These are phyloP conservation scores for Solanum gandarillasii DNA, from an alignment of 257 asterid genomes.

Conservation along the genomic window DNA sequence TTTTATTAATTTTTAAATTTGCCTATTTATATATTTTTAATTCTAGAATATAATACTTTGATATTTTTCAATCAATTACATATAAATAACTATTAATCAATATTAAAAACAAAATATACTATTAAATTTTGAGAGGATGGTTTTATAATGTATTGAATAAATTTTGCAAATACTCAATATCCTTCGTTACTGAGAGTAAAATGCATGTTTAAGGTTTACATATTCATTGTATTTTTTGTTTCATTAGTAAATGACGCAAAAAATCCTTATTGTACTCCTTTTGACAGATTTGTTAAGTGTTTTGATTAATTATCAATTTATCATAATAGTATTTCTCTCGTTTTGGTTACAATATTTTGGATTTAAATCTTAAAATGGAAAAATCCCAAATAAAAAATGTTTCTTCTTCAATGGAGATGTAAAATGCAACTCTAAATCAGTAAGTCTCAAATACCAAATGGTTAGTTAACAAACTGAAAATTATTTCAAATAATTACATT, in stretches of 20 bases:
- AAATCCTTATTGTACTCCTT: background rate
- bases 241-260: background rate
- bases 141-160: background rate
- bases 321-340: background rate
- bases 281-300: background rate
- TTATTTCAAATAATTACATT: background rate
- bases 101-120: background rate
- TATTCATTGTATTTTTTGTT: background rate
- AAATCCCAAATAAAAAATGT: background rate
- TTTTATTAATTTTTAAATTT: too few species aligned
- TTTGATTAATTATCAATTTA: background rate
- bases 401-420: background rate
- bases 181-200: background rate
- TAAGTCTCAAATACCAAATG: background rate
- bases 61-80: background rate
- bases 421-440: background rate
- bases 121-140: background rate
- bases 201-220: background rate
- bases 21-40: too few species aligned
- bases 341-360: accelerated
- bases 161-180: background rate
- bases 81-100: background rate
- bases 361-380: background rate
- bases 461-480: background rate
- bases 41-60: too few species aligned